Conservation (phyloP, 768 basidiomycete genomes). For the Agrocybe chaxingu region DNA sequence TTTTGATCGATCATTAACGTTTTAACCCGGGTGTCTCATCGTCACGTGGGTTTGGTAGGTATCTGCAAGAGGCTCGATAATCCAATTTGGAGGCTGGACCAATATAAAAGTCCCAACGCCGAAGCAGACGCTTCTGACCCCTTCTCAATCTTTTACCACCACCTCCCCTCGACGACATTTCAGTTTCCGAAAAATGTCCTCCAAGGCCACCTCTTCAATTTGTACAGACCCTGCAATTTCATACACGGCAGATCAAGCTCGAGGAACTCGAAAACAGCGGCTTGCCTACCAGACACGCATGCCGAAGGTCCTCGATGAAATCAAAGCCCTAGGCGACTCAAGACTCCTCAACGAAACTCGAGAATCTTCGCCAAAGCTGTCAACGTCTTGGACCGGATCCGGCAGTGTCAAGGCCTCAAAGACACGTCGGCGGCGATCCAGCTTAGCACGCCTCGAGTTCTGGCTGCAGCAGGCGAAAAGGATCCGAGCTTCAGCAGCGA, state of each 20-base stretch:
- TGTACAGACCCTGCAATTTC: slow-evolving; percentile 38
- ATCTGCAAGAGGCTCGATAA: too few species aligned
- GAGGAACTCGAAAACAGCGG: slow-evolving; percentile 38
- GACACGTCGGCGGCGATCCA: slow-evolving; percentile 18
- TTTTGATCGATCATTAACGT: too few species aligned
- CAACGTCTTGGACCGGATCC: slow-evolving; percentile 33
- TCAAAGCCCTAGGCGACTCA: slow-evolving; percentile 18
- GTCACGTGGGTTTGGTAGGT: too few species aligned
- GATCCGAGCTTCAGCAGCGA: slow-evolving; percentile 37
- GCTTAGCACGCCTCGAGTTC: slow-evolving; percentile 22
- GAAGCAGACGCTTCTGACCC: too few species aligned
- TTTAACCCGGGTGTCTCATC: too few species aligned
- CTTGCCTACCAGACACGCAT: slow-evolving; percentile 30
- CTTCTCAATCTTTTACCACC: too few species aligned
- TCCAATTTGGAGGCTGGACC: too few species aligned
- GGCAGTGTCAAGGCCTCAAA: slow-evolving; percentile 18
- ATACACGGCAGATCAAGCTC: slow-evolving; percentile 42
- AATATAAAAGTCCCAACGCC: too few species aligned
- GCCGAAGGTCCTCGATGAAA: slow-evolving; percentile 28
- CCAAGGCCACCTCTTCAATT: slow-evolving; percentile 21
- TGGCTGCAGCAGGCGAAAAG: slow-evolving; percentile 38
- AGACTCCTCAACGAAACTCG: slow-evolving; percentile 25
- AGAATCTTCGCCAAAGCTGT: slow-evolving; percentile 30
- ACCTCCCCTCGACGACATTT: too few species aligned
- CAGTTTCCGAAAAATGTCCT: slow-evolving; percentile 1